Conservation (phyloP, 306 rosid species). For the barrel medic (Medicago truncatula) region DNA sequence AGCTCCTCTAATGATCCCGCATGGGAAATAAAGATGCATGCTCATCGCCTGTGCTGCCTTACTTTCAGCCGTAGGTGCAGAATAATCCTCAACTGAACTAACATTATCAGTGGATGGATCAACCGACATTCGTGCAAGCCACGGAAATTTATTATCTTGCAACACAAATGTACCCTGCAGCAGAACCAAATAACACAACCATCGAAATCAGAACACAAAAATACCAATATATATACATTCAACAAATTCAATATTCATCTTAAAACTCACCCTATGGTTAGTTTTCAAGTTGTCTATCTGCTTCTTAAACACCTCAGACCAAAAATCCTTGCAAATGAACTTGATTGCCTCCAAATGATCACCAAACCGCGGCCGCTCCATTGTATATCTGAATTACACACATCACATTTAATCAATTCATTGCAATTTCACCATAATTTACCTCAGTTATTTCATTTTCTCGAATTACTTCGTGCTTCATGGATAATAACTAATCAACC, state of each 20-base stretch:
- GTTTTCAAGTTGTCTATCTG: slow-evolving; percentile 98
- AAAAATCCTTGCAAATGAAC: slow-evolving; percentile 98
- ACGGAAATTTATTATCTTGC: slow-evolving; percentile 89
- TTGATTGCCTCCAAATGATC: slow-evolving; percentile 96
- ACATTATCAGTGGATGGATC: slow-evolving; percentile 70
- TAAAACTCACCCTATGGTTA: slow-evolving; percentile 74
- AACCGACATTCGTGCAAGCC: slow-evolving; percentile 84
- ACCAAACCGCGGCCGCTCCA: slow-evolving; percentile 94
- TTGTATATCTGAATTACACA: slow-evolving; percentile 67
- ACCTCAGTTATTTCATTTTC: too few relatives aligned
- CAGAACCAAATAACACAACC: slow-evolving; percentile 20
- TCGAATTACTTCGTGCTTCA: too few relatives aligned
- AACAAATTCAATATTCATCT: slow-evolving; percentile 24
- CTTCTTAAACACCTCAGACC: slow-evolving; percentile 98
- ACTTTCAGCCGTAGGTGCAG: slow-evolving; percentile 59
- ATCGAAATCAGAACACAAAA: slow-evolving; percentile 29
- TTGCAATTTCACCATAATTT: slow-evolving; percentile 19
- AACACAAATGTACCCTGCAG: slow-evolving; percentile 93
- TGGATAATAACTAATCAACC: neutral
- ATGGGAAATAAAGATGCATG: slow-evolving; percentile 95
- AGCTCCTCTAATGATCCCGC: slow-evolving; percentile 97
- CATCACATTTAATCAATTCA: slow-evolving; percentile 20
- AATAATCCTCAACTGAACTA: slow-evolving; percentile 55
- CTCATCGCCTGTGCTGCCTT: slow-evolving; percentile 73
- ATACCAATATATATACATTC: neutral